These are phyloP conservation scores for Colletotrichum orbiculare DNA, from an alignment of 2,329 filamentous ascomycete genomes.

Conservation along the genomic window DNA sequence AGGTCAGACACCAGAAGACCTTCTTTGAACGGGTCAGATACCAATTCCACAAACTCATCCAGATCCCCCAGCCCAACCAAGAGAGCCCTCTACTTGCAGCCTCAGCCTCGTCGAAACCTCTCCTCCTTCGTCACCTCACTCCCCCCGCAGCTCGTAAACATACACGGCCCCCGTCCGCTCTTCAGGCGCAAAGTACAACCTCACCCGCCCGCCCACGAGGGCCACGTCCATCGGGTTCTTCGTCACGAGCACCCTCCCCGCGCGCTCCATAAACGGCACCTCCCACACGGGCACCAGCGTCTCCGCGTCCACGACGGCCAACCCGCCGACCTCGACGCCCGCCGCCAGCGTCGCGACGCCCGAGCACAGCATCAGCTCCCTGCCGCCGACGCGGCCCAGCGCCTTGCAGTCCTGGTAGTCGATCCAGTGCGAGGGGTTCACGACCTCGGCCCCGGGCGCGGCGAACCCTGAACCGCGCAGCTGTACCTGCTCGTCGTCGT, in stretches of 20 bases:
- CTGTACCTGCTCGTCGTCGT: not conserved
- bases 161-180: conserved; percentile 59
- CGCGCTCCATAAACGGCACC: conserved; percentile 56
- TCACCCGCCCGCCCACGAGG: conserved; percentile 55
- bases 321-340: conserved; percentile 52
- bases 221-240: conserved; percentile 61
- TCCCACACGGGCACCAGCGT: conserved; percentile 58
- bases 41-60: too few relatives aligned
- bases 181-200: conserved; percentile 60
- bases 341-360: conserved; percentile 52
- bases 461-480: conserved; percentile 36
- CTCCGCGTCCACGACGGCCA: conserved; percentile 58
- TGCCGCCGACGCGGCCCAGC: conserved; percentile 52
- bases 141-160: conserved; percentile 53
- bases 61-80: too few relatives aligned
- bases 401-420: conserved; percentile 66
- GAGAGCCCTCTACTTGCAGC: too few relatives aligned
- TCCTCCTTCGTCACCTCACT: not conserved
- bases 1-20: too few relatives aligned
- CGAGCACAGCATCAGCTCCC: conserved; percentile 58
- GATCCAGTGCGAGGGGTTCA: conserved; percentile 56
- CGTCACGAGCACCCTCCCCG: conserved; percentile 49
- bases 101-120: too few relatives aligned
- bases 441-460: conserved; percentile 38
- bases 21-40: too few relatives aligned